Base-by-base conservation (phyloP, 2,329 filamentous ascomycete species). In the Ascochyta clinopodiicola region DNA sequence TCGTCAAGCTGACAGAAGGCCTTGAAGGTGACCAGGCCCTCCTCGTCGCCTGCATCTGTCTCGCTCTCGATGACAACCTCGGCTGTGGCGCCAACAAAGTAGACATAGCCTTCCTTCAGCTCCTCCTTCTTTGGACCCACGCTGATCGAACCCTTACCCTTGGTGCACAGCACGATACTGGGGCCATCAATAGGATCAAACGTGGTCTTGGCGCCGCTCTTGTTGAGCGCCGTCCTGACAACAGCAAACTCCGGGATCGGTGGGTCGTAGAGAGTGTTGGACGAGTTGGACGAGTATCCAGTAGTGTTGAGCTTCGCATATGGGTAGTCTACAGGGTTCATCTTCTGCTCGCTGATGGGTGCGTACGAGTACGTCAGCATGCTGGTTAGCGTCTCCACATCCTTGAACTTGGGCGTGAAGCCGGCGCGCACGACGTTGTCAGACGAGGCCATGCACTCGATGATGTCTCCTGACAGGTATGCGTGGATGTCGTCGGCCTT, bases 391-490 rank as follows among this genome's bases (percentile, higher is more conserved):
- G 92, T 98, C 49, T 87, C 79, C 21, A 98, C 91, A 67, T 99
- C 95, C 80, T 98, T 97, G 84, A 96, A 99, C 75, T 99, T 99
- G 51, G 95, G 95, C 0, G 95, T 99, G 77, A 99, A 95, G 38
- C 95, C 95, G 0, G 95, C 95, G 51, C 95, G 92, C 46, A 99
- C 93, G 32, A 99, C 95, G 64, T 99, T 99, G 83, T 99, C 95
- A n/a, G 91, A 96, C 8, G 92, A 89, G 0, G 95, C 95, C 95
- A 99, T 99, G 81, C 95, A 99, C 78, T 99, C 95, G 74, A 99
- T 92, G 66, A 99, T 96, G 71, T 99, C 94, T 56, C 91, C 91
- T 2, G 88, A 91, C 38, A 96, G 79, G 76, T 99, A 99, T 44
- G 95, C 95, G 75, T 99, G 95, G 68, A 98, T 98, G 71, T 98